Evolutionary conservation across 2,329 filamentous ascomycete species (phyloP), one percentile per base, ranked within the genome.

Genomic region (Fusarium chuoi): DNA sequence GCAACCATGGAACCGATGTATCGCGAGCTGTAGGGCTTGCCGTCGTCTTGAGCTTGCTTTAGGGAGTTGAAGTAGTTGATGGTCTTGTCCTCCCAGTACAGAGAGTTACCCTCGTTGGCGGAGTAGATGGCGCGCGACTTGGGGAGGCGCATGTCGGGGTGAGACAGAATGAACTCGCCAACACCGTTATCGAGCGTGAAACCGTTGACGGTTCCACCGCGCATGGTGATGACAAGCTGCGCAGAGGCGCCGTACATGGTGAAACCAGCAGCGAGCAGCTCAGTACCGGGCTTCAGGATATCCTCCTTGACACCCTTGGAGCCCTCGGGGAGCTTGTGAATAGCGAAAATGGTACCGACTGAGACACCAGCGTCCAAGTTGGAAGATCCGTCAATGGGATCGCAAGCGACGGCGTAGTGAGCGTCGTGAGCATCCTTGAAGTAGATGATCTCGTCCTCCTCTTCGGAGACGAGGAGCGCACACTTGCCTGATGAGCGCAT

Each of bases 1-100:
- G 96, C 96, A 65, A 99, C 96, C 96, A 99, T 99, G 87, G 91
- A 94, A 67, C 96, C 96, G 77, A 99, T 99, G 84, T 99, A 99
- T 78, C 96, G 90, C 20, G 96, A 89, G 80, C 93, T 97, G 86
- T 99, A 98, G 44, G 96, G 96, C 87, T 98, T 98, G 75, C 91
- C 92, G 68, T 88, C 86, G 64, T 89, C 85, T 77, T 90, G 87
- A 10, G 95, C 93, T 81, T 89, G 90, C 87, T 99, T 99, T 81
- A 99, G 88, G 62, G 91, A 93, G 82, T 96, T 89, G 85, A 98
- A 95, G 88, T 98, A 99, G 78, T 91, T 87, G 84, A 94, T 94
- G 79, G 95, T 94, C 75, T 91, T 89, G 52, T 97, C 93, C 74
- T 95, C 91, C 96, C 96, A 99, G 89, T 98, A 98, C 75, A 96